A percentile compares a stretch with the other conserved stretches of the same genome.
phyloP scores from a whole-genome alignment of 495 filamentous ascomycete species.

The Penicillium waksmanii region DNA sequence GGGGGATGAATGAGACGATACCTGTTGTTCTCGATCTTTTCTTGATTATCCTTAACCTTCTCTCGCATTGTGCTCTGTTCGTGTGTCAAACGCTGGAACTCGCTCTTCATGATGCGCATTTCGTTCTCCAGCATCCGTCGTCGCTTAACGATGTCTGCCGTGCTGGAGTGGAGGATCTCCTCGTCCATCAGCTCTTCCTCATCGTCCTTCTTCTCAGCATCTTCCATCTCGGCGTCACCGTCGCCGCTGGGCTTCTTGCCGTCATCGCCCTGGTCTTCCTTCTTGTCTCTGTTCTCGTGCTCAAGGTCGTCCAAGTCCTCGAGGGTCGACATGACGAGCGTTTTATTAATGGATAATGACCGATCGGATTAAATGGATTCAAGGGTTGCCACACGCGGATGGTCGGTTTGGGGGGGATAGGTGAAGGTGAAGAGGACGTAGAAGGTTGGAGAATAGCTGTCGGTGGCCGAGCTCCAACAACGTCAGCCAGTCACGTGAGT shows the following conservation, averaged over 20 bases:
- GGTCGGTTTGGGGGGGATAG: slow-evolving; percentile 16
- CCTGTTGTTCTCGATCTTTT: slow-evolving; percentile 99
- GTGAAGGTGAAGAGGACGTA: slow-evolving; percentile 21
- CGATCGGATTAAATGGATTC: slow-evolving; percentile 10
- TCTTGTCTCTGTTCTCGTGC: slow-evolving; percentile 78
- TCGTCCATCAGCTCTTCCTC: slow-evolving; percentile 84
- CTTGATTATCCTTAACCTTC: slow-evolving; percentile 97
- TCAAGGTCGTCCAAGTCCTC: slow-evolving; percentile 83
- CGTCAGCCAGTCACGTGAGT: slow-evolving; percentile 51
- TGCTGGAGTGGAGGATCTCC: slow-evolving; percentile 87
- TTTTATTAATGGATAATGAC: slow-evolving; percentile 15
- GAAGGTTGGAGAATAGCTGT: slow-evolving; percentile 39
- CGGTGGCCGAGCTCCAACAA: slow-evolving; percentile 46
- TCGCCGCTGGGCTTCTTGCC: slow-evolving; percentile 62
- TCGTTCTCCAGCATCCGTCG: slow-evolving; percentile 93
- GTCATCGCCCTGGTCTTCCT: slow-evolving; percentile 61
- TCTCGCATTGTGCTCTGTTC: slow-evolving; percentile 94
- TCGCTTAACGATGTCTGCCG: slow-evolving; percentile 87
- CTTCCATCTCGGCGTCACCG: slow-evolving; percentile 87
- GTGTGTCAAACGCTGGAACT: slow-evolving; percentile 89
- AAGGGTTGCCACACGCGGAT: slow-evolving; percentile 9
- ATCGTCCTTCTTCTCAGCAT: slow-evolving; percentile 70
- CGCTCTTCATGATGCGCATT: slow-evolving; percentile 97
- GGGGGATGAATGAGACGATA: slow-evolving; percentile 51
- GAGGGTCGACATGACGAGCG: slow-evolving; percentile 72